Base-by-base conservation (phyloP, 1,284 basidiomycete genomes). In the Trametes pubescens region DNA sequence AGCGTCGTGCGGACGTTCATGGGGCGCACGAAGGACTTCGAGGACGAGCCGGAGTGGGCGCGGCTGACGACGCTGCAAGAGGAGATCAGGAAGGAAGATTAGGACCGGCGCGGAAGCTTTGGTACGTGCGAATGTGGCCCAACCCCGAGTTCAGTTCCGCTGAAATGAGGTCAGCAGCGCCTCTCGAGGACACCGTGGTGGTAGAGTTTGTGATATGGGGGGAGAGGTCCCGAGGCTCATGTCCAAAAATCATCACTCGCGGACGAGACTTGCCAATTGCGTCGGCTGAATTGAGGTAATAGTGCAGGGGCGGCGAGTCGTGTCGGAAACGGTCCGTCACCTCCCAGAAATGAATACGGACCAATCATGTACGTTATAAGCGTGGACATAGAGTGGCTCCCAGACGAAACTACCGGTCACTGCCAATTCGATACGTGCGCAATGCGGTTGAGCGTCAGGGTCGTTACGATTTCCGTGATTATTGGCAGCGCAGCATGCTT, bases 1-100 rank as follows among this genome's bases (percentile, higher is more conserved):
- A 97, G 94, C 65, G 82, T 99, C 62, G 86, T 99, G 59, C 83
- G 96, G 74, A 92, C 90, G 47, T 99, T 98, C 76, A 86, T 96
- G 78, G 95, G 92, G 3, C 82, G 90, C 57, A 89, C 89, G 67
- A 87, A 81, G 75, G 91, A 91, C 60, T 98, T 96, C 72, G 93
- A 92, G 74, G 94, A 95, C 62, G 93, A 97, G 77, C 84, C 87
- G 1, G 95, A 95, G 78, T 98, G 93, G 90, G 79, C 82, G 47
- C 81, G 82, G 68, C 80, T 99, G 70, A 82, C 83, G 69, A 86
- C 77, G 60, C 73, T 91, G 71, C 78, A 82, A 71, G 85, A 88
- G 35, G 89, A 89, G 53, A 75, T 91, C 38, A 73, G 69, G 56
- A 72, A 69, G 61, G 74, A 73, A 60, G 73, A 73, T 53, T 69